Percentiles rank a stretch among this genome's conserved stretches.
phyloP scores from a whole-genome alignment of 2,329 filamentous ascomycete species.

The Cladorrhinum sp. region DNA sequence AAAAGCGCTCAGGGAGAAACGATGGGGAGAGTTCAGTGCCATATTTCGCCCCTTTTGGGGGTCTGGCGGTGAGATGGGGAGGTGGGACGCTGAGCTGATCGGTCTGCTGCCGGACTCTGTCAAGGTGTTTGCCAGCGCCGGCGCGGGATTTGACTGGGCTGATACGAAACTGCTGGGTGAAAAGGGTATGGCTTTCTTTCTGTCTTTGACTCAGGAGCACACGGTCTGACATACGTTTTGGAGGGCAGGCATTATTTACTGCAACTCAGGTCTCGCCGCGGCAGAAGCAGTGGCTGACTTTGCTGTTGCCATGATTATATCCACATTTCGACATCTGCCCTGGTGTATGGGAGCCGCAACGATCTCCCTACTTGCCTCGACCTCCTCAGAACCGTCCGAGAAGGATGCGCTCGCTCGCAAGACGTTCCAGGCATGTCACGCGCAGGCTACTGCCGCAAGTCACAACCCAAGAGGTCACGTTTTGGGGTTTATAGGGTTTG shows the following conservation, averaged over 20 bases:
- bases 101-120: constrained; percentile 52
- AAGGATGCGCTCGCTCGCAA: constrained; percentile 6
- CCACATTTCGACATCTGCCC: constrained; percentile 64
- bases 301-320: constrained; percentile 65
- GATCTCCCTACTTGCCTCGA: constrained; percentile 32
- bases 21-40: constrained; percentile 55
- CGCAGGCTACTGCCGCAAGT: constrained; percentile 55
- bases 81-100: constrained; percentile 61
- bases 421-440: constrained; percentile 58
- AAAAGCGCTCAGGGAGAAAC: constrained; percentile 46
- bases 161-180: constrained; percentile 60
- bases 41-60: constrained; percentile 56
- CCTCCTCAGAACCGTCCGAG: neutral
- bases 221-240: constrained; percentile 1
- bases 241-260: constrained; percentile 60
- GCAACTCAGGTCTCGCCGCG: constrained; percentile 68
- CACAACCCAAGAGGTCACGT: constrained; percentile 60
- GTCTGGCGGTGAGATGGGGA: constrained; percentile 64
- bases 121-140: constrained; percentile 62
- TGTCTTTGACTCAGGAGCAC: neutral
- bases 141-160: constrained; percentile 66
- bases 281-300: constrained; percentile 73
- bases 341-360: constrained; percentile 61
- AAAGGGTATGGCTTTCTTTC: constrained; percentile 43
- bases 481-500: constrained; percentile 67